phyloP scores from a whole-genome alignment of 2,329 filamentous ascomycete species.

The Alternaria atra region DNA sequence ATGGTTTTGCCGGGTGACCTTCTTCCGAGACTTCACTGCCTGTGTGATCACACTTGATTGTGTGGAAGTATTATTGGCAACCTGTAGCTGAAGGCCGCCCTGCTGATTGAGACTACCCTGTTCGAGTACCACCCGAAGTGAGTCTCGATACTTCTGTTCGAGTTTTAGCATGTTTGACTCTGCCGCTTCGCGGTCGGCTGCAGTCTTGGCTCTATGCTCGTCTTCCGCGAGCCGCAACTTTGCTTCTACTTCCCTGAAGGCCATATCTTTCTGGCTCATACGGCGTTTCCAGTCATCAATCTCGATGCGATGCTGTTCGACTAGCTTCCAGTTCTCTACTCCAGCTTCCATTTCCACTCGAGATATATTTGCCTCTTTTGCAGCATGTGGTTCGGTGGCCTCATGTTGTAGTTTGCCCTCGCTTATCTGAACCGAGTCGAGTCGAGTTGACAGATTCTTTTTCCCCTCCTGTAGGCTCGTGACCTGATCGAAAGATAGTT shows the following conservation, averaged over 20 bases:
- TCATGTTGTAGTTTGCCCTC: slow-evolving; percentile 22
- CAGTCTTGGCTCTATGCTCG: slow-evolving; percentile 23
- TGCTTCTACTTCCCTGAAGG: slow-evolving; percentile 26
- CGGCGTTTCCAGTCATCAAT: slow-evolving; percentile 18
- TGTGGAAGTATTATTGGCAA: background rate
- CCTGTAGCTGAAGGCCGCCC: background rate
- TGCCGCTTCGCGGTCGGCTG: slow-evolving; percentile 19
- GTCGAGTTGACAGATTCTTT: slow-evolving; percentile 7
- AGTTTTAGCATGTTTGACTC: slow-evolving; percentile 6
- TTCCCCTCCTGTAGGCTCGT: slow-evolving; percentile 22
- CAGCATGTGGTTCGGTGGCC: slow-evolving; percentile 15
- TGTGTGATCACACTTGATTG: slow-evolving; percentile 5
- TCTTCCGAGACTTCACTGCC: slow-evolving; percentile 25
- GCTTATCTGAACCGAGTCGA: slow-evolving; percentile 19
- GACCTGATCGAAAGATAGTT: slow-evolving; percentile 9
- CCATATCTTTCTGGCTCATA: slow-evolving; percentile 17
- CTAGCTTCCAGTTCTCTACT: slow-evolving; percentile 2
- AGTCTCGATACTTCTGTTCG: slow-evolving; percentile 2
- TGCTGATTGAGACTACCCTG: background rate
- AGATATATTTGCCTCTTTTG: slow-evolving; percentile 13
- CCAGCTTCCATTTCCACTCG: slow-evolving; percentile 6
- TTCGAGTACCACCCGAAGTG: background rate
- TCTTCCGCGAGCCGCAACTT: slow-evolving; percentile 18
- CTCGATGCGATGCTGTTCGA: slow-evolving; percentile 12
- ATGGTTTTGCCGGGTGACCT: slow-evolving; percentile 28